Conservation (phyloP, 2,329 filamentous ascomycete species). For the Ilyonectria mors-panacis region DNA sequence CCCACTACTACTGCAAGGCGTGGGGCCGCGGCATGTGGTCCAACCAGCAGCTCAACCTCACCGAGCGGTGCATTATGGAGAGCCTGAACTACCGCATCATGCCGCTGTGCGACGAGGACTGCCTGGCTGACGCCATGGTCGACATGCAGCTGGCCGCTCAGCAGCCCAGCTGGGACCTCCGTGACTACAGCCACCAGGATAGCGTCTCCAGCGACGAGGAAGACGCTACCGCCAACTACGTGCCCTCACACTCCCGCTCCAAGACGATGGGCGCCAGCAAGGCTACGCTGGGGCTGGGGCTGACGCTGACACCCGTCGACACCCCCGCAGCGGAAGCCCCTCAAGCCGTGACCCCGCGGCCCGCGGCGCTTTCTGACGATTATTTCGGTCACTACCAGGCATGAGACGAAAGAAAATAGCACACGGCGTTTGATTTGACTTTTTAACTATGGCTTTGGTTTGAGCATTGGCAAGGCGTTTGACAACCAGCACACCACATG, state of each 20-base stretch:
- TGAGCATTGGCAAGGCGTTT: slow-evolving; percentile 27
- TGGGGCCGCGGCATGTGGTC: slow-evolving; percentile 73
- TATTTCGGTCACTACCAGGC: slow-evolving; percentile 46
- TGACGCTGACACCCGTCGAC: slow-evolving; percentile 47
- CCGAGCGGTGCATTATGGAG: slow-evolving; percentile 76
- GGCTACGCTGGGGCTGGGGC: slow-evolving; percentile 42
- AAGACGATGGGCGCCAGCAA: slow-evolving; percentile 51
- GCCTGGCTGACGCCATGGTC: slow-evolving; percentile 71
- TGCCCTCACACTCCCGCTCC: slow-evolving; percentile 54
- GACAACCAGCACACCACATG: slow-evolving; percentile 11
- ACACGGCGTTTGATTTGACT: slow-evolving; percentile 34
- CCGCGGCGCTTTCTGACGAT: slow-evolving; percentile 39
- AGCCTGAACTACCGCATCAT: slow-evolving; percentile 75
- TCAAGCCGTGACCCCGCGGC: slow-evolving; percentile 38
- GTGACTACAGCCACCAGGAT: slow-evolving; percentile 50
- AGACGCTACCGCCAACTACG: slow-evolving; percentile 43
- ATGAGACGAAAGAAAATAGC: slow-evolving; percentile 35
- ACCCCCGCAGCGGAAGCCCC: slow-evolving; percentile 37
- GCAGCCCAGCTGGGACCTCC: slow-evolving; percentile 47
- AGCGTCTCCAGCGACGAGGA: slow-evolving; percentile 48
- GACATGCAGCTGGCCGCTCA: slow-evolving; percentile 74
- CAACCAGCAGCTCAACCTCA: slow-evolving; percentile 73
- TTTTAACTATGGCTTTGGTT: slow-evolving; percentile 22
- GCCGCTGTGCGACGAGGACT: slow-evolving; percentile 69
- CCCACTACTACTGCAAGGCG: slow-evolving; percentile 65